Conservation (phyloP, 2,329 filamentous ascomycete genomes). For the Aureobasidium melanogenum region DNA sequence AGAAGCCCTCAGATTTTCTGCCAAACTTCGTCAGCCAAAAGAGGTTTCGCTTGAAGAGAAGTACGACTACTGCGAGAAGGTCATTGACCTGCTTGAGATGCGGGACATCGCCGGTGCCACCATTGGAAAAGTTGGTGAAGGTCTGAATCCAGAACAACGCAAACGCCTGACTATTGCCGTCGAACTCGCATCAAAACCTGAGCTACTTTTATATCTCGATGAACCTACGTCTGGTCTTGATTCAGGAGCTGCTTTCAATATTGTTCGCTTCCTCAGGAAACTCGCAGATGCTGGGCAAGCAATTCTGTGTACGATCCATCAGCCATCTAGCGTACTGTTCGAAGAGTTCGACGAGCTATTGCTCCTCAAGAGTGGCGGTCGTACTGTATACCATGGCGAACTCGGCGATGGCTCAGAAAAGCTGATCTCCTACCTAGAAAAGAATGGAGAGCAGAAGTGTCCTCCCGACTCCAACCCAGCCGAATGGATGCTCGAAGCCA, state of each 20-base stretch:
- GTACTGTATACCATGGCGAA: slow-evolving; percentile 41
- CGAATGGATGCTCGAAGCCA: slow-evolving; percentile 80
- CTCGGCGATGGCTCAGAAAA: slow-evolving; percentile 34
- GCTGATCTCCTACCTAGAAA: slow-evolving; percentile 43
- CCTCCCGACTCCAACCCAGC: slow-evolving; percentile 47
- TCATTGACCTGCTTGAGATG: slow-evolving; percentile 60
- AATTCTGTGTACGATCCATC: slow-evolving; percentile 40
- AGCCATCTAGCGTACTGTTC: slow-evolving; percentile 34
- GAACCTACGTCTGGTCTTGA: slow-evolving; percentile 53
- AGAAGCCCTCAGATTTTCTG: slow-evolving; percentile 59
- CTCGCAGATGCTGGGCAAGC: slow-evolving; percentile 43
- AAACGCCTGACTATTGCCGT: slow-evolving; percentile 53
- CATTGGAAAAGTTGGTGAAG: slow-evolving; percentile 54
- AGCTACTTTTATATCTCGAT: slow-evolving; percentile 55
- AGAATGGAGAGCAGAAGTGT: slow-evolving; percentile 47
- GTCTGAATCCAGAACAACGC: slow-evolving; percentile 53
- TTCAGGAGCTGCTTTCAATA: slow-evolving; percentile 55
- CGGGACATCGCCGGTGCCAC: slow-evolving; percentile 56
- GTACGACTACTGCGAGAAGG: slow-evolving; percentile 53
- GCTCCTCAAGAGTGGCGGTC: slow-evolving; percentile 35
- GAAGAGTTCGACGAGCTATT: slow-evolving; percentile 37
- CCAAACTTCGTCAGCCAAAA: slow-evolving; percentile 53
- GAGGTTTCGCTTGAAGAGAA: slow-evolving; percentile 52
- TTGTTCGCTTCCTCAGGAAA: slow-evolving; percentile 53
- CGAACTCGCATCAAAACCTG: slow-evolving; percentile 37